Percentiles rank a stretch among this genome's conserved stretches.
Evolutionary conservation across 225 moss, liverwort and hornwort species (phyloP).

Genomic region (Pleurozium schreberi): DNA sequence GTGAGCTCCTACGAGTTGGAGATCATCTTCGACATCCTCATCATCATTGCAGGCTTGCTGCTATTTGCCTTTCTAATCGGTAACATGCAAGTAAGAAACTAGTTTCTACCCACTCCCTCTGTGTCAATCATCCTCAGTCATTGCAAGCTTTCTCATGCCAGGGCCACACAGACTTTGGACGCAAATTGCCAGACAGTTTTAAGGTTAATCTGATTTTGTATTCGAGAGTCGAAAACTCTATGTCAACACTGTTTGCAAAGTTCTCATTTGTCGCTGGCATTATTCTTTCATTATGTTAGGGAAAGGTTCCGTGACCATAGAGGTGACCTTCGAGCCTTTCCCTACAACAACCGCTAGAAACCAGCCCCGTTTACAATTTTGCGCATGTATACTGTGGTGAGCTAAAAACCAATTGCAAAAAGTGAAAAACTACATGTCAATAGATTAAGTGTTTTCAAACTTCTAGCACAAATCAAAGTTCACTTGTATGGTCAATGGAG

Average conservation of each 20-base stretch:
- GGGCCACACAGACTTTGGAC: neutral
- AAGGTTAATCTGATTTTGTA: neutral
- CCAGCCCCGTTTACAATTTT: neutral
- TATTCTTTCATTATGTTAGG: neutral
- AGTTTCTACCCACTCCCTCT: neutral
- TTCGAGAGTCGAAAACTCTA: neutral
- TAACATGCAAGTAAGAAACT: conserved; percentile 74
- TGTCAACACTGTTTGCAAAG: neutral
- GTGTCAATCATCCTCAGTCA: neutral
- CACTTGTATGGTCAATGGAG: neutral
- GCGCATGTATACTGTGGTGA: neutral
- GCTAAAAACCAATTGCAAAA: neutral
- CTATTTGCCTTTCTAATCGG: conserved; percentile 87
- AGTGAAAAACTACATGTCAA: neutral
- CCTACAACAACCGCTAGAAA: neutral
- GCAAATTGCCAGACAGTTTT: neutral
- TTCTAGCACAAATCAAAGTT: neutral
- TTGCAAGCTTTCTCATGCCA: neutral
- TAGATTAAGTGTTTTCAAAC: neutral
- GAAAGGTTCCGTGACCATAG: neutral
- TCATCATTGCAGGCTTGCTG: conserved; percentile 66
- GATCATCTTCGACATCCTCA: conserved; percentile 67
- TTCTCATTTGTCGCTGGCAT: neutral
- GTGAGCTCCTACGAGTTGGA: conserved; percentile 81
- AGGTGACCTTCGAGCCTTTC: neutral